Evolutionary conservation across 2,329 filamentous ascomycete species (phyloP).

Genomic region (Amylocarpus encephaloides): DNA sequence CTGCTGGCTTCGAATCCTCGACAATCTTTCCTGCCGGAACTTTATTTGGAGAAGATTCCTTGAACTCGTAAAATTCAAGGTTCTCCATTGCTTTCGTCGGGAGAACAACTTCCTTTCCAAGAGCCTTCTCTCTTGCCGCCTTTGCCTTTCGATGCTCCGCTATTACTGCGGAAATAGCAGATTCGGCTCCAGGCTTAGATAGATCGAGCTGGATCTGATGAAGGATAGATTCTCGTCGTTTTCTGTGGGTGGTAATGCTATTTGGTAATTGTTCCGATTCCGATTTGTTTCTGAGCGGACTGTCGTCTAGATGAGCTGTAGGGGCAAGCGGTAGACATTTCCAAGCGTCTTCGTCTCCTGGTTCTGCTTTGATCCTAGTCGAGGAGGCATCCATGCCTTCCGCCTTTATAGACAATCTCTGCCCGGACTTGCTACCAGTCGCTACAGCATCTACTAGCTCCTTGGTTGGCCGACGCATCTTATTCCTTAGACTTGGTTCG

Average conservation of each 20-base stretch:
- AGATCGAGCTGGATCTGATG: constrained; percentile 20
- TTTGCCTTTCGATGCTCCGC: constrained; percentile 26
- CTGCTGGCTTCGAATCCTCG: constrained; percentile 15
- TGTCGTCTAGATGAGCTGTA: constrained; percentile 24
- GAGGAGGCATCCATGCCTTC: constrained; percentile 13
- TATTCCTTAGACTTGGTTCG: constrained; percentile 72
- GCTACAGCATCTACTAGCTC: constrained; percentile 68
- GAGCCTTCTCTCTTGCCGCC: constrained; percentile 19
- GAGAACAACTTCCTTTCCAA: constrained; percentile 10
- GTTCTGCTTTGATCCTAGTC: constrained; percentile 25
- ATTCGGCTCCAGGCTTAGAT: constrained; percentile 17
- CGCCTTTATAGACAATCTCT: constrained; percentile 23
- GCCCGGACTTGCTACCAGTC: constrained; percentile 48
- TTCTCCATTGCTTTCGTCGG: constrained; percentile 20
- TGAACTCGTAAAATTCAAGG: constrained; percentile 29
- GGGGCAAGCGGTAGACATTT: constrained; percentile 26
- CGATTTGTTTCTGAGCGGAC: constrained; percentile 27
- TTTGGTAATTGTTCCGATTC: constrained; percentile 19
- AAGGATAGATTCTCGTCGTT: constrained; percentile 29
- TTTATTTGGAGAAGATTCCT: constrained; percentile 20
- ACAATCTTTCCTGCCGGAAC: constrained; percentile 4
- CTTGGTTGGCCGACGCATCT: constrained; percentile 77
- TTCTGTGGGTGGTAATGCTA: constrained; percentile 29
- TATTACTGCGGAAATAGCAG: constrained; percentile 28
- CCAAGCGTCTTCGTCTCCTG: constrained; percentile 28